Conservation (phyloP, 2,329 filamentous ascomycete genomes). For the Phialocephala subalpina region DNA sequence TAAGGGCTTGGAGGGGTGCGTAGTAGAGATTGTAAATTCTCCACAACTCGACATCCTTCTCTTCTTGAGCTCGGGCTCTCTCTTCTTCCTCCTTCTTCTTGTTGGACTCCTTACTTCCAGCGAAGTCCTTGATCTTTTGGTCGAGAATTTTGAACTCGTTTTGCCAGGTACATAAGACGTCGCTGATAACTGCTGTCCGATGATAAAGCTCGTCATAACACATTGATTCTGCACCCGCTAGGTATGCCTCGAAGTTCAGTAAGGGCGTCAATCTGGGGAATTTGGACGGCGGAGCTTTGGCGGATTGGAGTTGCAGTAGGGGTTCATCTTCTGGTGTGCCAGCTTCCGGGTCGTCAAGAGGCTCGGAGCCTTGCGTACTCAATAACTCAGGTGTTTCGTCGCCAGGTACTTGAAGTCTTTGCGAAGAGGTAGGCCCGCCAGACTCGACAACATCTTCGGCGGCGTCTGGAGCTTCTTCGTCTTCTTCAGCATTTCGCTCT, state of each 20-base stretch:
- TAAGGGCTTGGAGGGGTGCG: background rate
- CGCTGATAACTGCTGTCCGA: constrained; percentile 31
- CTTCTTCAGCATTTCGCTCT: background rate
- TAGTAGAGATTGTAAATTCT: constrained; percentile 2
- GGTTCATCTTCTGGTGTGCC: background rate
- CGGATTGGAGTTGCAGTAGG: background rate
- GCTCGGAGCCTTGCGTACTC: background rate
- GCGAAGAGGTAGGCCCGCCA: background rate
- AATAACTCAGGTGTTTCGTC: background rate
- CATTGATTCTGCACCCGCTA: constrained; percentile 36
- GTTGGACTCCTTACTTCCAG: constrained; percentile 31
- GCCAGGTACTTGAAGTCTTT: background rate
- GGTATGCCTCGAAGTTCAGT: constrained; percentile 37
- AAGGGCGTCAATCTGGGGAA: constrained; percentile 39
- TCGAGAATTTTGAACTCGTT: constrained; percentile 39
- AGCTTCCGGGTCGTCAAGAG: background rate
- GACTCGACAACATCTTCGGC: too few relatives aligned
- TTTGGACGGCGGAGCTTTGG: constrained; percentile 14
- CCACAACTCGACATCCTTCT: constrained; percentile 20
- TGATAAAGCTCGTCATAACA: constrained; percentile 39
- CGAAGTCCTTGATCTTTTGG: constrained; percentile 37
- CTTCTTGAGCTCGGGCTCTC: constrained; percentile 14
- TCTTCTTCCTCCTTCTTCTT: constrained; percentile 24
- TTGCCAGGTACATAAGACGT: constrained; percentile 35
- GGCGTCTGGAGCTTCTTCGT: background rate